Conservation (phyloP, 768 basidiomycete genomes). For the Termitomyces sp. region DNA sequence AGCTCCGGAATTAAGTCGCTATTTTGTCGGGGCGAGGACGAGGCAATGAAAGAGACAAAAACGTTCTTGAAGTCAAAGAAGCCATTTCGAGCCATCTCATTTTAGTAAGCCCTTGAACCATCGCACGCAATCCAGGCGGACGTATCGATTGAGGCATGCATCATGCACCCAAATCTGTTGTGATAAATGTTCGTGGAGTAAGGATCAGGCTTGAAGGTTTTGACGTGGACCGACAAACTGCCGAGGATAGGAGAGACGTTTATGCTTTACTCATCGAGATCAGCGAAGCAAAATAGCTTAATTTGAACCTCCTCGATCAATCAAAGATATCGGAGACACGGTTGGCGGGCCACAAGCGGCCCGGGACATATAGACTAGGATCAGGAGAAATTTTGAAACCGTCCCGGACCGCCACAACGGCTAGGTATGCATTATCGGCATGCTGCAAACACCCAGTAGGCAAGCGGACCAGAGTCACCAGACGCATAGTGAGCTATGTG, state of each 20-base stretch:
- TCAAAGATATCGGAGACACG: slow-evolving; percentile 5
- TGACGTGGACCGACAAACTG: background rate
- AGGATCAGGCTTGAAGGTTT: background rate
- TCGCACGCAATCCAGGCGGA: background rate
- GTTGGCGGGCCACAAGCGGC: slow-evolving; percentile 4
- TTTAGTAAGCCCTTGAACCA: background rate
- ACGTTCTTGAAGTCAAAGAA: slow-evolving; percentile 17
- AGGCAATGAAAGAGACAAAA: background rate
- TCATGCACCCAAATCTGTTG: too few species aligned
- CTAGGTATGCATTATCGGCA: background rate
- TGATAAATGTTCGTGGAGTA: too few species aligned
- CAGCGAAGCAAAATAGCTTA: slow-evolving; percentile 24
- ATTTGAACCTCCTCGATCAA: slow-evolving; percentile 25
- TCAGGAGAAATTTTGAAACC: too few species aligned
- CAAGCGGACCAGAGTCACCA: background rate
- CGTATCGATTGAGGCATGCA: background rate
- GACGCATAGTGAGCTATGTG: background rate
- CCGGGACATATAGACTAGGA: background rate
- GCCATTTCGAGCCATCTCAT: slow-evolving; percentile 20
- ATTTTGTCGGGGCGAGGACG: slow-evolving; percentile 11
- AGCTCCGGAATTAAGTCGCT: slow-evolving; percentile 13
- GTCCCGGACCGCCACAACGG: background rate
- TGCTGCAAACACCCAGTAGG: background rate
- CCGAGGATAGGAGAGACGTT: background rate
- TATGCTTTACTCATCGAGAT: slow-evolving; percentile 4